These are phyloP conservation scores for Penicillium cosmopolitanum DNA, from an alignment of 495 filamentous ascomycete genomes.

Conservation along the genomic window DNA sequence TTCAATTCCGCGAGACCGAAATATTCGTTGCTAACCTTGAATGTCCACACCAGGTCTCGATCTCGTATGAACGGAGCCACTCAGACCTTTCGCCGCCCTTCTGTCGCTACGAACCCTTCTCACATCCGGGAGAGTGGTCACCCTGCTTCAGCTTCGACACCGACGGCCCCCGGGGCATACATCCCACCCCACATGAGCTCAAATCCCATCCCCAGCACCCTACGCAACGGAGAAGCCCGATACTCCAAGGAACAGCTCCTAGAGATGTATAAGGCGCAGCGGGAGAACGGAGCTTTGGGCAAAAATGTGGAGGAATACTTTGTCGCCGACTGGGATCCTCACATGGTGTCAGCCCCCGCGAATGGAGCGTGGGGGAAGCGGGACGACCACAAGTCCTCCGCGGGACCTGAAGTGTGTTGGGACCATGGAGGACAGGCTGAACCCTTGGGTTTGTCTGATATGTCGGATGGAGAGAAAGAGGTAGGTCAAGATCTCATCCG, in stretches of 20 bases:
- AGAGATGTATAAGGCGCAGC: conserved; percentile 68
- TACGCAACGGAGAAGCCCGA: conserved; percentile 65
- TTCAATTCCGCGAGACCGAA: conserved; percentile 14
- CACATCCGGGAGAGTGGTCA: conserved; percentile 54
- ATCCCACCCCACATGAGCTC: conserved; percentile 64
- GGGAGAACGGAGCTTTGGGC: conserved; percentile 56
- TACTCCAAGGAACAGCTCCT: conserved; percentile 87
- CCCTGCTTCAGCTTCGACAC: conserved; percentile 51
- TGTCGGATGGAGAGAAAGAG: conserved; percentile 84
- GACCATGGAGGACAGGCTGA: conserved; percentile 72
- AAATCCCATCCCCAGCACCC: conserved; percentile 45
- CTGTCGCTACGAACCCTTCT: conserved; percentile 65
- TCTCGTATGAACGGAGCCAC: conserved; percentile 76
- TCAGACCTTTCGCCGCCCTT: conserved; percentile 83
- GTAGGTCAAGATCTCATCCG: conserved; percentile 47
- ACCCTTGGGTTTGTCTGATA: conserved; percentile 73
- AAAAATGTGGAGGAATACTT: conserved; percentile 73
- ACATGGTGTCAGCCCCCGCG: conserved; percentile 60
- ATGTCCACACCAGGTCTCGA: conserved; percentile 55
- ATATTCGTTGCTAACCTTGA: conserved; percentile 30
- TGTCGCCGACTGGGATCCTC: conserved; percentile 76
- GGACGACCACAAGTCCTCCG: conserved; percentile 66
- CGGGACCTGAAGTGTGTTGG: conserved; percentile 87
- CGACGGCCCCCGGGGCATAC: conserved; percentile 56
- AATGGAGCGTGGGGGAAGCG: conserved; percentile 77